Evolutionary conservation across 2,329 filamentous ascomycete genomes (phyloP), one percentile per base, ranked within the genome.

Genomic region (Dactylellina haptotyla): DNA sequence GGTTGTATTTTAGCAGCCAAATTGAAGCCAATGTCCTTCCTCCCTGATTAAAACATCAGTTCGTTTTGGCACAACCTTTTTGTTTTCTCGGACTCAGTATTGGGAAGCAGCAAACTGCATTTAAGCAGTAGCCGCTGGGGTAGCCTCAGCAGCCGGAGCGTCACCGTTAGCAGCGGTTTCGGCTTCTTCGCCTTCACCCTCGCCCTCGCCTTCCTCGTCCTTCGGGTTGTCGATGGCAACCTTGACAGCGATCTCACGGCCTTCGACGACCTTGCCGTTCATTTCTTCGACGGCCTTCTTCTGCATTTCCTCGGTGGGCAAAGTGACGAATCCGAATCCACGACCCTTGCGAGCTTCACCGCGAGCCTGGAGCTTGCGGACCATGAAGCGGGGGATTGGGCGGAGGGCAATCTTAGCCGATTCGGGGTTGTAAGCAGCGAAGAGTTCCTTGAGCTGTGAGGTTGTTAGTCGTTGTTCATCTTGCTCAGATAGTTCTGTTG

Each of bases 151-250:
- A 32, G 76, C 57, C 45, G 76, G 72, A 23, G 72, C 75, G 50
- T 74, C 77, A 58, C 66, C 63, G 26, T 70, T 50, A 9, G 73
- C 59, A 34, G 72, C 65, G 62, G 69, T 32, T 43, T 62, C 58
- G 10, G 34, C 62, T 48, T 69, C 63, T 23, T 20, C 82, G 78
- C 85, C 90, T 80, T 90, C 88, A 81, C 97, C 94, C n/a, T n/a
- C n/a, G n/a, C n/a, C n/a, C n/a, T n/a, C n/a, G 84, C 97, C 94
- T 77, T 90, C 87, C 74, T 87, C 89, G 12, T 64, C 58, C 90
- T 98, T 99, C 84, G 95, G 95, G 87, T 93, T 97, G 86, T 99
- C 95, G 81, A 99, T 98, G 81, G 95, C 95, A 81, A 99, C 93
- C 91, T 99, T 99, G 87, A 99, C 95, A 77, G 95, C 95, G 79